Percentiles rank a stretch among this genome's conserved stretches.
phyloP scores from a whole-genome alignment of 306 rosid species.

The Prinsepia uniflora region DNA sequence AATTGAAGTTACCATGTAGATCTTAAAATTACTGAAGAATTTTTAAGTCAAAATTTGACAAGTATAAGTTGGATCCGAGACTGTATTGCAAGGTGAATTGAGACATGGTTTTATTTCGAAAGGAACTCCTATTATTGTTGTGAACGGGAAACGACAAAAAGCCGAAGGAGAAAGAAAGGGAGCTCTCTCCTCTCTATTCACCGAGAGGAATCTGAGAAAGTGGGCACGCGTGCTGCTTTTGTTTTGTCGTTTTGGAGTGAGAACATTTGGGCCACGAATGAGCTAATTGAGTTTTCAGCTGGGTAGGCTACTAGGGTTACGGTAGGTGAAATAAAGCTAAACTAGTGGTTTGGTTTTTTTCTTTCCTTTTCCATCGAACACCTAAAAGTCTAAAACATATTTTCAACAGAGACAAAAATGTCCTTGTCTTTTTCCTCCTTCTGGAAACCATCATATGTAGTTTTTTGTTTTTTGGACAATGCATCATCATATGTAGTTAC shows the following conservation, averaged over 20 bases:
- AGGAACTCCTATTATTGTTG: not conserved
- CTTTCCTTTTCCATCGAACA: not conserved
- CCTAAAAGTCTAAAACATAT: not conserved
- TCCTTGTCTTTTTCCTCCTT: not conserved
- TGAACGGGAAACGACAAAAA: slow-evolving; percentile 17
- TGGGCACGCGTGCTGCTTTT: slow-evolving; percentile 83
- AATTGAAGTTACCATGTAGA: no score
- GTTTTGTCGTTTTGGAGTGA: slow-evolving; percentile 61
- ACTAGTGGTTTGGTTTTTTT: not conserved
- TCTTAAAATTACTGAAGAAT: no score
- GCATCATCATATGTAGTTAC: no score
- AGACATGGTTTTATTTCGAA: no score
- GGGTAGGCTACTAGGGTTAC: not conserved
- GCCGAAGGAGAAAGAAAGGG: not conserved
- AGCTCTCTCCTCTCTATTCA: not conserved
- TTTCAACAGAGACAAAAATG: not conserved
- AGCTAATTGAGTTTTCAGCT: not conserved
- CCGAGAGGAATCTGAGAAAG: slow-evolving; percentile 54
- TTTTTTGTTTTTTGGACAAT: no score
- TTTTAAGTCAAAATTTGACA: no score
- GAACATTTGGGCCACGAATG: slow-evolving; percentile 16
- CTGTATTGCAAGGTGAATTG: no score
- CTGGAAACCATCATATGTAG: not conserved
- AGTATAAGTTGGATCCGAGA: no score
- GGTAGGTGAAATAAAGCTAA: not conserved